Base-by-base conservation (phyloP, 768 basidiomycete species). In the Boletus reticulatus region DNA sequence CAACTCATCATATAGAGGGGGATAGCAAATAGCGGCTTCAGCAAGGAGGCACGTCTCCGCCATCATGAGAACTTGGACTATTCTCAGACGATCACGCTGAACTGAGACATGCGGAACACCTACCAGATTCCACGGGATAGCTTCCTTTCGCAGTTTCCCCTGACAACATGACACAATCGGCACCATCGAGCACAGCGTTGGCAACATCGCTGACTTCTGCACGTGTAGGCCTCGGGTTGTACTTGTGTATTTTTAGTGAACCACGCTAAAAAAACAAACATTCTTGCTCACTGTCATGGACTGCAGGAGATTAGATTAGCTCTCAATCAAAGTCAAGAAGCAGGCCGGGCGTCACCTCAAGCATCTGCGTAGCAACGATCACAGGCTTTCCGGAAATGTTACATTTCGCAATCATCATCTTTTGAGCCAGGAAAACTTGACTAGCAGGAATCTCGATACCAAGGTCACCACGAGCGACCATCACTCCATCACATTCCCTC, bases 331-430 rank as follows among this genome's bases (percentile, higher is more conserved):
- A 43, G 17, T 9, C 37, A 31, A 52, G 45, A 14, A 41, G 52
- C 39, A 19, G 34, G 31, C n/a, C 9, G 32, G 22, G 29, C 64
- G 78, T 56, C 58, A 89, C 90, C 82, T 98, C 96, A 63, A 99
- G 87, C 96, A 99, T 99, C 75, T 99, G 96, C 14, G 97, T 99
- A 11, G 97, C 97, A 58, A 97, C 95, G 70, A 99, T 98, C 67
- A 92, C 91, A 41, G 97, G 95, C 80, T 99, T 99, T 65, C 97
- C 97, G 52, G 84, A 87, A 67, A 96, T 90, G 80, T 97, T 98
- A 78, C 94, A 97, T 79, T 98, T 98, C 56, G 96, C 85, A 65
- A 98, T 99, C 95, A 99, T 99, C 96, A 98, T 98, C 80, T 99
- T 99, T 74, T 99, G 97, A 9, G 97, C 97, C 66, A 98, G 80